Conservation (phyloP, 306 rosid species). For the Cucurbita ficifolia region DNA sequence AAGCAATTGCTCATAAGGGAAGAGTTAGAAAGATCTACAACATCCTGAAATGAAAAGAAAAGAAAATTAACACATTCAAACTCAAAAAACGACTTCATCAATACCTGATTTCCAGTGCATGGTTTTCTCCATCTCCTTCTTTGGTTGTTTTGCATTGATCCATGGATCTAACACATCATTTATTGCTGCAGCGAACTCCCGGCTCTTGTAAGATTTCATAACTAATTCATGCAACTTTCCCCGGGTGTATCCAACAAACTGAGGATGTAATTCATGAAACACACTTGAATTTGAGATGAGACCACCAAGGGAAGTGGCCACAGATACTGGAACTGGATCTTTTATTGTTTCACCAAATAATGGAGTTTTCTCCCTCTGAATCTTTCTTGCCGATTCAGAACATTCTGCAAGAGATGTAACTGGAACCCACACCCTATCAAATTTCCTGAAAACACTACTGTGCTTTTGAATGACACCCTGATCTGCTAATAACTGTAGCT, state of each 20-base stretch:
- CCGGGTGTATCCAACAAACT: conserved; percentile 74
- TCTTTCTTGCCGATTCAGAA: conserved; percentile 22
- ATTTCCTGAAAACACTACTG: conserved; percentile 73
- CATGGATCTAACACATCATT: conserved; percentile 96
- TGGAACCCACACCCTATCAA: conserved; percentile 90
- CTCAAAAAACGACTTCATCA: background rate
- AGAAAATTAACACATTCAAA: background rate
- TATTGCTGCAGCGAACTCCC: conserved; percentile 91
- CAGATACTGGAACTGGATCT: conserved; percentile 19
- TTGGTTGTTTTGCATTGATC: conserved; percentile 90
- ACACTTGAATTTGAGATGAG: conserved; percentile 11
- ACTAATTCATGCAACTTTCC: conserved; percentile 91
- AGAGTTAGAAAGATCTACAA: background rate
- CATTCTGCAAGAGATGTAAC: conserved; percentile 52
- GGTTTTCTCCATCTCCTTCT: conserved; percentile 78
- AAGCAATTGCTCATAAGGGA: background rate
- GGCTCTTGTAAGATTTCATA: conserved; percentile 83
- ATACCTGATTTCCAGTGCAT: conserved; percentile 80
- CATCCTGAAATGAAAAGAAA: background rate
- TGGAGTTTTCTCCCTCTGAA: conserved; percentile 26
- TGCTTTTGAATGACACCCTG: conserved; percentile 48
- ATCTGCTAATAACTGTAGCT: conserved; percentile 73
- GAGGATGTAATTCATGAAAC: conserved; percentile 56
- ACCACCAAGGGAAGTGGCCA: conserved; percentile 15
- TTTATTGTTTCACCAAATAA: conserved; percentile 27